These are phyloP conservation scores for Auriculariales sp. DNA, from an alignment of 768 basidiomycete genomes.

Conservation along the genomic window DNA sequence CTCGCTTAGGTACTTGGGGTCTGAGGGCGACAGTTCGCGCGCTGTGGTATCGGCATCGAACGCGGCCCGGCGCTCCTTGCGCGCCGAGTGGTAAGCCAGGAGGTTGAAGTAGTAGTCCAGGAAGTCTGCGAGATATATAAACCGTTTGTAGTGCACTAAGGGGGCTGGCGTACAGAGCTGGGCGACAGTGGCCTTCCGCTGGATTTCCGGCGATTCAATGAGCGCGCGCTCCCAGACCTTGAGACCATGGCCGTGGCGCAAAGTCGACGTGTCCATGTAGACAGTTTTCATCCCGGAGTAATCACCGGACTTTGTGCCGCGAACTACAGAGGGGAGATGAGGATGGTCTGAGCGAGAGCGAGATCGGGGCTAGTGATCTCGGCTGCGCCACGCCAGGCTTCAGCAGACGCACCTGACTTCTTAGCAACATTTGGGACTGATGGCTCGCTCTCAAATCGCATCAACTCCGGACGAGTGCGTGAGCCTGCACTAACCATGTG, in stretches of 20 bases:
- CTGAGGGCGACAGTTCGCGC: slow-evolving; percentile 36
- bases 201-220: slow-evolving; percentile 74
- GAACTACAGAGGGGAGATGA: too few relatives aligned
- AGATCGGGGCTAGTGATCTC: neutral
- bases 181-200: slow-evolving; percentile 90
- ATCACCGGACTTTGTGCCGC: slow-evolving; percentile 9
- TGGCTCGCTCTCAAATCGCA: neutral
- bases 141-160: slow-evolving; percentile 6
- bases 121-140: slow-evolving; percentile 44
- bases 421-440: neutral
- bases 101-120: slow-evolving; percentile 97
- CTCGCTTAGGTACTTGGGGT: slow-evolving; percentile 53
- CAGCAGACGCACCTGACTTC: neutral
- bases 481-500: too few relatives aligned
- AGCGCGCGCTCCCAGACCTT: slow-evolving; percentile 79
- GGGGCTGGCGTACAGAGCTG: slow-evolving; percentile 97
- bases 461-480: too few relatives aligned
- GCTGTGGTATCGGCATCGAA: slow-evolving; percentile 74
- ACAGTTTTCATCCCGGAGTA: slow-evolving; percentile 61
- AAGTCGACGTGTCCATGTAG: slow-evolving; percentile 25
- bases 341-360: neutral
- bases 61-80: slow-evolving; percentile 68
- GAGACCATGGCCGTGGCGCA: slow-evolving; percentile 33
- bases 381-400: neutral
- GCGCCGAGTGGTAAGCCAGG: slow-evolving; percentile 73